Evolutionary conservation across 345 rosid species (phyloP).

Genomic region (Eucalyptus curtisii): DNA sequence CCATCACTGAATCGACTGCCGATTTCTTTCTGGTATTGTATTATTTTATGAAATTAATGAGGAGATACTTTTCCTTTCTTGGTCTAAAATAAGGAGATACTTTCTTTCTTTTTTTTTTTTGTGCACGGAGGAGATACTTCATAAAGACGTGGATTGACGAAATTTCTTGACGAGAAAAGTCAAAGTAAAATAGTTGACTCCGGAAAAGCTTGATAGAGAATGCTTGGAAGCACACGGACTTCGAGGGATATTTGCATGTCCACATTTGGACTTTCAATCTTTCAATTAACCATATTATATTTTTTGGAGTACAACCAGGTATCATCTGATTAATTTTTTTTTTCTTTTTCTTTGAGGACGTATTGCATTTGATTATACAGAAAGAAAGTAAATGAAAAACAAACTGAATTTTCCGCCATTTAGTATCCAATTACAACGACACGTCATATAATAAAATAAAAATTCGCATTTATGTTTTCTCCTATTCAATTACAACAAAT

Average conservation of each 20-base stretch:
- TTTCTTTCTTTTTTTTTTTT: too few relatives aligned
- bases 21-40: neutral
- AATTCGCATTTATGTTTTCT: neutral
- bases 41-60: neutral
- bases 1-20: neutral
- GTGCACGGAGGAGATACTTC: too few relatives aligned
- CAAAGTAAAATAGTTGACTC: neutral
- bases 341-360: neutral
- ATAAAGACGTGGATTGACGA: neutral
- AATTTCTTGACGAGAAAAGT: neutral
- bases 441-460: neutral
- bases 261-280: neutral
- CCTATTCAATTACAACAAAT: neutral
- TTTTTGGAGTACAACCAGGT: neutral
- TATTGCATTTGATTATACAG: neutral
- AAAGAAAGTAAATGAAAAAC: neutral
- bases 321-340: neutral
- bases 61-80: neutral
- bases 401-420: neutral
- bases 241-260: neutral
- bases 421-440: neutral
- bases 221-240: neutral
- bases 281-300: neutral
- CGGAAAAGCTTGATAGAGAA: fast-evolving
- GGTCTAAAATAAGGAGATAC: neutral